Evolutionary conservation across 352 stramenopile genomes (phyloP), one percentile per base, ranked within the genome.

Genomic region (Globisporangium cystogenes): DNA sequence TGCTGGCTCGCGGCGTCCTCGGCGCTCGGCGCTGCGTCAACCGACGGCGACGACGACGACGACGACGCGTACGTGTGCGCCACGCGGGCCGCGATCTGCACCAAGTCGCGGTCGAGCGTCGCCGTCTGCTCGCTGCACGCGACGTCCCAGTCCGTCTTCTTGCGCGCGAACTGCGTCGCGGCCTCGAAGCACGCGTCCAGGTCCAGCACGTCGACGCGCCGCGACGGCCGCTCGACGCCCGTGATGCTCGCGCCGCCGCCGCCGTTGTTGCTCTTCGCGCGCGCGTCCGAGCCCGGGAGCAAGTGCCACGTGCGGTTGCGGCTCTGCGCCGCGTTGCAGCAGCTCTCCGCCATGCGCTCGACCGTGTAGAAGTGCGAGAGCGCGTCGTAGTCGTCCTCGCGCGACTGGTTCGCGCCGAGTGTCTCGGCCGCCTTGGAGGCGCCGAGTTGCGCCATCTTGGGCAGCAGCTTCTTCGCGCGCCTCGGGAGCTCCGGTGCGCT

Each of bases 341-440:
- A 90, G 29, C 68, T 84, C 40, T 82, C 75, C 1, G 75, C 64
- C 59, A 90, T 71, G 36, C 77, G 84, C 55, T 91, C 80, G 23
- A 91, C 65, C 23, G 82, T 86, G 65, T 93, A 93, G 44, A 91
- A 86, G 53, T 87, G 82, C 27, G 74, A 85, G 18, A 86, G 67
- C 1, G 65, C 33, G 24, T 68, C 67, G 1, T 74, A 55, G 10
- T 76, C 64, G 0, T 75, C 62, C 4, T 76, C 66, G 21, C 58
- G 37, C 31, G 7, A 20, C 20, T 57, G 37, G 41, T 60, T 67
- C 24, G 40, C 45, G 48, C 29, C 31, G 27, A 62, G 40, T 1
- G 23, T 11, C 15, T 46, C 35, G 4, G 50, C 8, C 1, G 52
- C 48, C 15, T 46, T 49, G 20, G 57, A 47, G 36, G 7, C 7